phyloP scores from a whole-genome alignment of 352 stramenopile genomes.

The Globisporangium mamillatum region DNA sequence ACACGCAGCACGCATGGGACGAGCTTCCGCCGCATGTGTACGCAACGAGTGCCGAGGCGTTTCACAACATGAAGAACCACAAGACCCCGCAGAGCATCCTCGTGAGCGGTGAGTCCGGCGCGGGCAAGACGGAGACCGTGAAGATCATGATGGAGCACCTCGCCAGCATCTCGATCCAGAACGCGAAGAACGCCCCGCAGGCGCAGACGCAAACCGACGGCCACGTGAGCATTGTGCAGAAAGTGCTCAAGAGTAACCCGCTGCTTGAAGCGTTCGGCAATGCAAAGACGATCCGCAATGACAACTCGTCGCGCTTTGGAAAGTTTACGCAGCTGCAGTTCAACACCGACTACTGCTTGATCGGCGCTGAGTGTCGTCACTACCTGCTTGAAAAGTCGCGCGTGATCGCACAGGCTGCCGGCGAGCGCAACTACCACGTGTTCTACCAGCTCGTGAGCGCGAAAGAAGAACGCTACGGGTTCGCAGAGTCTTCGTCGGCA shows the following conservation, averaged over 20 bases:
- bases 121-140: slow-evolving; percentile 93
- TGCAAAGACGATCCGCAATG: slow-evolving; percentile 91
- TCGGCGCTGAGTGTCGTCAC: slow-evolving; percentile 86
- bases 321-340: slow-evolving; percentile 96
- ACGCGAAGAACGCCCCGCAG: slow-evolving; percentile 31
- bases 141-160: slow-evolving; percentile 98
- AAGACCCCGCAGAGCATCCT: slow-evolving; percentile 80
- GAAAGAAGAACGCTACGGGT: slow-evolving; percentile 54
- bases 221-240: slow-evolving; percentile 73
- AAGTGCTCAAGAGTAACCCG: slow-evolving; percentile 90
- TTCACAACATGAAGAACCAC: slow-evolving; percentile 77
- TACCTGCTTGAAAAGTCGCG: slow-evolving; percentile 98
- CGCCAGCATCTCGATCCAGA: slow-evolving; percentile 74
- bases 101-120: slow-evolving; percentile 84
- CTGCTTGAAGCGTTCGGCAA: slow-evolving; percentile 91
- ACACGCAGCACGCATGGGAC: slow-evolving; percentile 61
- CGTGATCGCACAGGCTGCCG: slow-evolving; percentile 84
- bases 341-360: slow-evolving; percentile 79
- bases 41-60: slow-evolving; percentile 83
- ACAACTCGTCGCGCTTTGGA: slow-evolving; percentile 95
- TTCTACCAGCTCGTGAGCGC: slow-evolving; percentile 95
- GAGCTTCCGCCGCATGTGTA: slow-evolving; percentile 89
- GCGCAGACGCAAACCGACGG: slow-evolving; percentile 82
- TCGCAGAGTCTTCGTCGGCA: slow-evolving; percentile 38
- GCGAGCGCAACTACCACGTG: slow-evolving; percentile 98